Percentiles rank a stretch among this genome's conserved stretches.
Evolutionary conservation across 352 stramenopile species (phyloP).

Genomic region (Phytopythium oedochilum): DNA sequence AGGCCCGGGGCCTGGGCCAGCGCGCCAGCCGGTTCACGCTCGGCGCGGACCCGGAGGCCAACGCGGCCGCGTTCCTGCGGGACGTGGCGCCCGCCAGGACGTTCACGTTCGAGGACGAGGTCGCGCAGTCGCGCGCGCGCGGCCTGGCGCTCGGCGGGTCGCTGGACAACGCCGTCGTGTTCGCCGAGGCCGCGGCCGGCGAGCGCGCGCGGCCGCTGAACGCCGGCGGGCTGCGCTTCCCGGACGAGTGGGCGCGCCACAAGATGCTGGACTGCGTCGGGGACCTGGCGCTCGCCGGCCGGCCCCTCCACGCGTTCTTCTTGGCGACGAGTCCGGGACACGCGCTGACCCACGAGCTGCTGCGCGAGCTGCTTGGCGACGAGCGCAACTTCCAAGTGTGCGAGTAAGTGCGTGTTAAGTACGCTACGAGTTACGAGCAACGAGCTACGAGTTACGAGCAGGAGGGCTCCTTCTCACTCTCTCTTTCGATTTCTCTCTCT

Average conservation of each 20-base stretch:
- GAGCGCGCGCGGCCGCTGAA: conserved; percentile 28
- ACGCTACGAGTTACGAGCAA: too few species aligned
- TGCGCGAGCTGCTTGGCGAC: conserved; percentile 45
- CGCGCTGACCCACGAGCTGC: conserved; percentile 50
- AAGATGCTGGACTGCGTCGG: conserved; percentile 75
- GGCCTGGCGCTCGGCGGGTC: conserved; percentile 52
- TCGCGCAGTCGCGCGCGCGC: conserved; percentile 48
- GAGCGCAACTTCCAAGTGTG: conserved; percentile 33
- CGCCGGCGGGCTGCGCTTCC: conserved; percentile 41
- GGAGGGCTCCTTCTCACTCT: too few species aligned
- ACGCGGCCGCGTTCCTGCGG: conserved; percentile 19
- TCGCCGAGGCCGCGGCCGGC: conserved; percentile 12
- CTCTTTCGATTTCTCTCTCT: too few species aligned
- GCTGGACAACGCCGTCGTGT: conserved; percentile 66
- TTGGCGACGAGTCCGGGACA: conserved; percentile 63
- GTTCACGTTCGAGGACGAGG: conserved; percentile 74
- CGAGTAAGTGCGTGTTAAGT: too few species aligned
- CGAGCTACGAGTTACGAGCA: too few species aligned
- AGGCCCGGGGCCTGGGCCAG: conserved; percentile 46
- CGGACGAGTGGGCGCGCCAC: conserved; percentile 65
- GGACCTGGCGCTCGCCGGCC: conserved; percentile 46
- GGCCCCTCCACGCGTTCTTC: conserved; percentile 63
- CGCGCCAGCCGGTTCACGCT: conserved; percentile 36
- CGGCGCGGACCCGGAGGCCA: conserved; percentile 22
- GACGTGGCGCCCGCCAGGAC: conserved; percentile 50